Evolutionary conservation across 225 moss, liverwort and hornwort species (phyloP).

Genomic region (Neckera pumila): DNA sequence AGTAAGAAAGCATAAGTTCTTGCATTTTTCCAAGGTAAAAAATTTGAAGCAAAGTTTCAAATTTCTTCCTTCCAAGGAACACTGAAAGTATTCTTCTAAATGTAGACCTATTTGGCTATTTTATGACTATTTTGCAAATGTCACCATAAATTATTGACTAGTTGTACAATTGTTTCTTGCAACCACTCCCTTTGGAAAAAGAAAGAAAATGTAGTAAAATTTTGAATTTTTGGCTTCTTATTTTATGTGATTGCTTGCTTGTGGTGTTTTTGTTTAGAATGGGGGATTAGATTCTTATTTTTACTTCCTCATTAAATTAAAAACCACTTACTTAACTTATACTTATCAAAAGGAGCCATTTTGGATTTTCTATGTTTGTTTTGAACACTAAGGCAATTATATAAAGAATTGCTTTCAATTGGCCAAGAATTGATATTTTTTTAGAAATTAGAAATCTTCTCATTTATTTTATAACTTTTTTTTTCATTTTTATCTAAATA

Average conservation of each 20-base stretch:
- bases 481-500: background rate
- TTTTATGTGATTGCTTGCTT: fast-evolving
- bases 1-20: background rate
- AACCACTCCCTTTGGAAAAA: background rate
- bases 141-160: background rate
- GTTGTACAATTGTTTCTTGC: background rate
- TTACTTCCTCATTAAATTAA: background rate
- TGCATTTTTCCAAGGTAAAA: background rate
- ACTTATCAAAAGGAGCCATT: fast-evolving
- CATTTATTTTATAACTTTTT: background rate
- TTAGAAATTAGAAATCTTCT: background rate
- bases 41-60: no score
- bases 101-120: background rate
- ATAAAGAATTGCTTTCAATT: background rate
- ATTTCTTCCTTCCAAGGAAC: background rate
- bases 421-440: fast-evolving
- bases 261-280: background rate
- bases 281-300: background rate
- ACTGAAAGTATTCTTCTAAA: background rate
- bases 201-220: background rate
- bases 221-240: background rate
- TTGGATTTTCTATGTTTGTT: background rate
- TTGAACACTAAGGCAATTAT: background rate
- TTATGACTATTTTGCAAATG: background rate
- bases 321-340: background rate